Percentiles rank a stretch among this genome's conserved stretches.
Conservation (phyloP, 2,329 filamentous ascomycete species). For the Cytospora chrysosperma region DNA sequence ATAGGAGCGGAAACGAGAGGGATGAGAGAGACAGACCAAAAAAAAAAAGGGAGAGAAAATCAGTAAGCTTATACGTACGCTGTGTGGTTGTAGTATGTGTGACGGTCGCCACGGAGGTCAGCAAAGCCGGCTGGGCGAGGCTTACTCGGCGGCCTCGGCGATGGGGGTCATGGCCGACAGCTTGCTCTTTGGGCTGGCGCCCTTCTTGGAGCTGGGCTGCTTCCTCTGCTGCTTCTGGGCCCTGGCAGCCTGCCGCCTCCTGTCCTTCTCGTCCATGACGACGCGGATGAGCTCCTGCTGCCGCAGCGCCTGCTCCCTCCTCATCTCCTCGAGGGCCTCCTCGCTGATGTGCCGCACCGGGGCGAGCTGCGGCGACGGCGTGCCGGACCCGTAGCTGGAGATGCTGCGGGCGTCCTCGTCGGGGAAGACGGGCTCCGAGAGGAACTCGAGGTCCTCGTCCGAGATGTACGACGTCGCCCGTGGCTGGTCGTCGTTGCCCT, state of each 20-base stretch:
- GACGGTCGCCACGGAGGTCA: slow-evolving; percentile 9
- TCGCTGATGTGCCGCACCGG: slow-evolving; percentile 40
- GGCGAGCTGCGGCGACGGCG: slow-evolving; percentile 38
- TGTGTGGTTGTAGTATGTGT: slow-evolving; percentile 3
- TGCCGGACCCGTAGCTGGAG: slow-evolving; percentile 43
- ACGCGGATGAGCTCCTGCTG: slow-evolving; percentile 54
- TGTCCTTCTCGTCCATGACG: slow-evolving; percentile 55
- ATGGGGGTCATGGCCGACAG: slow-evolving; percentile 54
- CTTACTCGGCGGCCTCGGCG: slow-evolving; percentile 47
- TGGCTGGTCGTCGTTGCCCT: slow-evolving; percentile 38
- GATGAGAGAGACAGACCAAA: too few relatives aligned
- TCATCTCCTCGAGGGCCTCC: slow-evolving; percentile 49
- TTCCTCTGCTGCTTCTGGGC: slow-evolving; percentile 37
- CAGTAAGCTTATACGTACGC: slow-evolving; percentile 25
- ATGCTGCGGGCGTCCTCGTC: slow-evolving; percentile 52
- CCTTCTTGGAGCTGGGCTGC: slow-evolving; percentile 42
- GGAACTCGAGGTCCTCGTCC: slow-evolving; percentile 57
- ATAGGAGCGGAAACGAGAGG: slow-evolving; percentile 1
- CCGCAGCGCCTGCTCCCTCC: slow-evolving; percentile 50
- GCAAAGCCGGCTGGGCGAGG: not conserved
- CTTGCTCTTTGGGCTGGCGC: slow-evolving; percentile 47
- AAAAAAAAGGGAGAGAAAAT: not conserved
- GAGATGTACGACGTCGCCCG: slow-evolving; percentile 58
- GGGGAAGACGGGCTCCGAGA: slow-evolving; percentile 51
- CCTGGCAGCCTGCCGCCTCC: slow-evolving; percentile 44